These are phyloP conservation scores for Metarhizium brunneum DNA, from an alignment of 2,329 filamentous ascomycete genomes.

Conservation along the genomic window DNA sequence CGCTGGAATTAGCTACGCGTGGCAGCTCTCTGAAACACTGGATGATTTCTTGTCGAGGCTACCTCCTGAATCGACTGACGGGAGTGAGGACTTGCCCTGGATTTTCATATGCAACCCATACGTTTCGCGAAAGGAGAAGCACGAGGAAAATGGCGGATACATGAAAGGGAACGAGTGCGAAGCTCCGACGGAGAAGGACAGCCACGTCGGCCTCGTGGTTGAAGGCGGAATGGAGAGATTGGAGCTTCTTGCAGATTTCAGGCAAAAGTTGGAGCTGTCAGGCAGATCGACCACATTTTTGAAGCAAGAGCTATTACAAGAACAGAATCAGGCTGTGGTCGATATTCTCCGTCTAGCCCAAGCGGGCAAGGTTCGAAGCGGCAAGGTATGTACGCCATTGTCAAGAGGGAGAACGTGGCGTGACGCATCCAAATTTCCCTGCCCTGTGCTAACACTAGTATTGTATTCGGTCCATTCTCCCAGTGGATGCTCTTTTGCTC, in stretches of 20 bases:
- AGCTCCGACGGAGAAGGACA: slow-evolving; percentile 34
- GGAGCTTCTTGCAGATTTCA: slow-evolving; percentile 35
- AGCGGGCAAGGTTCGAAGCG: slow-evolving; percentile 46
- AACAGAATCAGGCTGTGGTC: slow-evolving; percentile 37
- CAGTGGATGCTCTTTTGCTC: slow-evolving; percentile 69
- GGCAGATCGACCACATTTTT: slow-evolving; percentile 25
- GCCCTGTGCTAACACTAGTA: neutral
- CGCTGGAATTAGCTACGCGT: slow-evolving; percentile 42
- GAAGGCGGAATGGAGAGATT: slow-evolving; percentile 43
- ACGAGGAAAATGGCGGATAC: slow-evolving; percentile 22
- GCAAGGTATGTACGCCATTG: slow-evolving; percentile 44
- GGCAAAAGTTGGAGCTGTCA: slow-evolving; percentile 34
- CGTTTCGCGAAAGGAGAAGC: slow-evolving; percentile 26
- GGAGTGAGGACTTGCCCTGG: slow-evolving; percentile 45
- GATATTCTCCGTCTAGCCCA: slow-evolving; percentile 55
- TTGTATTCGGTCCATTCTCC: neutral
- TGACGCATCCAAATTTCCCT: neutral
- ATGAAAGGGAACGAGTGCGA: slow-evolving; percentile 40
- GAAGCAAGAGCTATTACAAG: slow-evolving; percentile 37
- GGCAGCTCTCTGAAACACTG: slow-evolving; percentile 56
- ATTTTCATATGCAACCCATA: slow-evolving; percentile 65
- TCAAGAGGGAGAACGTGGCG: neutral
- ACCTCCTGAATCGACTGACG: slow-evolving; percentile 53
- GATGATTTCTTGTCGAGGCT: slow-evolving; percentile 58
- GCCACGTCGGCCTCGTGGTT: slow-evolving; percentile 39